Evolutionary conservation across 108 stramenopile species (phyloP), one percentile per base, ranked within the genome.

Genomic region (Conticribra weissflogii): DNA sequence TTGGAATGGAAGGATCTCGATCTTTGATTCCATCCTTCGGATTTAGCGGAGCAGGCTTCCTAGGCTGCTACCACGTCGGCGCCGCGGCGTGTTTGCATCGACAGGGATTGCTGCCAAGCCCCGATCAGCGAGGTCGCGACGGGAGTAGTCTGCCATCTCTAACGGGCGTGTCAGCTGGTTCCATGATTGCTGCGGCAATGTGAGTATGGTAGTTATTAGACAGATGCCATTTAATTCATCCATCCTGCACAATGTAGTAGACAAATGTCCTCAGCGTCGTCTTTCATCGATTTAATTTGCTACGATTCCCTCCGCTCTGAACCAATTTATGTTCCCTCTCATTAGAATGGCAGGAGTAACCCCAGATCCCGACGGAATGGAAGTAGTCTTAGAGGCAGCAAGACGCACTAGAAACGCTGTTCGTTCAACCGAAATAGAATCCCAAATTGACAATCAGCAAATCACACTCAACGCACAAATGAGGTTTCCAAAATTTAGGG

Each of bases 31-130:
- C 70, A 0, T 79, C 81, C 31, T 54, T 79, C 51, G 65, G 74
- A 22, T 84, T 84, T 60, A 71, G 69, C 23, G 88, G 88, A 1
- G 88, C 88, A 7, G 88, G 88, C 1, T 89, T 89, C 63, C 73
- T 86, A 1, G 79, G 82, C 9, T 71, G 76, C 55, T 89, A 89
- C 72, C 88, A 89, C 66, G 68, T 85, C 15, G 88, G 88, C 23
- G 88, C 75, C 4, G 75, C 76, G 0, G 68, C 79, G 33, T 84
- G 83, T 47, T 54, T 89, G 12, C 55, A 77, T 14, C 44, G 57
- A 21, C 85, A 86, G 16, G 81, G 81, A 0, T 28, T 77, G 2
- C 59, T 87, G 5, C 68, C 44, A 28, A 63, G 65, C 32, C 55
- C 36, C 14, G 62, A 75, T n/a, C n/a, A n/a, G n/a, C 22, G 45